phyloP scores from a whole-genome alignment of 352 stramenopile genomes.

The Phytophthora sp. region DNA sequence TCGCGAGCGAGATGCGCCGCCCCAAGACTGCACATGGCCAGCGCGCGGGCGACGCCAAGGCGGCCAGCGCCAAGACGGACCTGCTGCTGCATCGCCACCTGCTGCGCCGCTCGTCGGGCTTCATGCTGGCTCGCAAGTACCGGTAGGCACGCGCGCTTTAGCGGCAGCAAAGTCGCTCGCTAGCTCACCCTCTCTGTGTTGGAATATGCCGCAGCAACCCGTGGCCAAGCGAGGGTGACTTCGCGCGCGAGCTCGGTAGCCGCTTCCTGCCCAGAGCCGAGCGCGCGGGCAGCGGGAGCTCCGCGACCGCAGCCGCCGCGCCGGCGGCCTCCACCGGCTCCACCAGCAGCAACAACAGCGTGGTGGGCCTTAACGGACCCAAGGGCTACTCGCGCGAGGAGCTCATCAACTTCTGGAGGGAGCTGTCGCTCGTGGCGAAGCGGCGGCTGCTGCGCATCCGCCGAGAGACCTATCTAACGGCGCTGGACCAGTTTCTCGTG shows the following conservation, averaged over 20 bases:
- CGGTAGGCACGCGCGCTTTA: constrained; percentile 26
- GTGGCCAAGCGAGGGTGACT: constrained; percentile 43
- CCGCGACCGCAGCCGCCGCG: not conserved
- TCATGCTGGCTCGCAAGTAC: constrained; percentile 80
- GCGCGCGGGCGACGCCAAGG: constrained; percentile 41
- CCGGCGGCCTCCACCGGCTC: constrained; percentile 17
- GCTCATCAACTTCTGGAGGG: constrained; percentile 84
- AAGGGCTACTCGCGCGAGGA: constrained; percentile 74
- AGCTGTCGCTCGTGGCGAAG: constrained; percentile 70
- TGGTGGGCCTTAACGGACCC: constrained; percentile 35
- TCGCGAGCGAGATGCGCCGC: constrained; percentile 50
- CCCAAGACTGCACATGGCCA: constrained; percentile 56
- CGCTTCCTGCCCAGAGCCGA: constrained; percentile 21
- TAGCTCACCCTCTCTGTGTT: constrained; percentile 7
- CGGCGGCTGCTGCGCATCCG: constrained; percentile 73
- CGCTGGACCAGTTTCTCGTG: constrained; percentile 79
- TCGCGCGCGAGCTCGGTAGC: constrained; percentile 28
- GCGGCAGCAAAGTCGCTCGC: constrained; percentile 1
- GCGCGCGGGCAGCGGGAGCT: not conserved
- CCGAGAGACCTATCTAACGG: constrained; percentile 69
- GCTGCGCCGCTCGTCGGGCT: constrained; percentile 65
- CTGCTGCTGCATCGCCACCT: constrained; percentile 67
- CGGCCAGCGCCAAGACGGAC: constrained; percentile 38
- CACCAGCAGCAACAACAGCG: constrained; percentile 32
- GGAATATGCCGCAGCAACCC: constrained; percentile 24